A percentile compares a stretch with the other conserved stretches of the same genome.
Conservation (phyloP, 495 filamentous ascomycete species). For the Tuber umbilicatum region DNA sequence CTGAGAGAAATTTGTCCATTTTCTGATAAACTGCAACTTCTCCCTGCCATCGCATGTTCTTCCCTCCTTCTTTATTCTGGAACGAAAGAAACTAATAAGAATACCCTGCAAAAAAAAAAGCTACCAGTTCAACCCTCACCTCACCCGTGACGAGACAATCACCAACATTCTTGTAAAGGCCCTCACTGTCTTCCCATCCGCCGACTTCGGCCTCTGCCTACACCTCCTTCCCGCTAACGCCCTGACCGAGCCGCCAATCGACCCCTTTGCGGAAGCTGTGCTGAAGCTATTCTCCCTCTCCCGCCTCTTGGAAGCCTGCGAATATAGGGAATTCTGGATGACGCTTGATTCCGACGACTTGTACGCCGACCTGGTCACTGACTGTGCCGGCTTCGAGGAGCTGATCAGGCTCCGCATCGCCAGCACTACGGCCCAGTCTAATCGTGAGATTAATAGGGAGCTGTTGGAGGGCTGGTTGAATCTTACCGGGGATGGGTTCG, state of each 20-base stretch:
- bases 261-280: slow-evolving; percentile 70
- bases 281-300: slow-evolving; percentile 78
- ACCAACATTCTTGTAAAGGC: slow-evolving; percentile 99
- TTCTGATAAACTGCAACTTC: slow-evolving; percentile 12
- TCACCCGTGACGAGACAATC: slow-evolving; percentile 88
- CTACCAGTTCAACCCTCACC: slow-evolving; percentile 99
- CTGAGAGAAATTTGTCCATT: slow-evolving; percentile 27
- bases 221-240: slow-evolving; percentile 80
- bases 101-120: slow-evolving; percentile 46
- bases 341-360: slow-evolving; percentile 89
- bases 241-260: slow-evolving; percentile 51
- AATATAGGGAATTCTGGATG: slow-evolving; percentile 88
- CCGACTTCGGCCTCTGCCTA: slow-evolving; percentile 88
- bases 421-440: slow-evolving; percentile 77
- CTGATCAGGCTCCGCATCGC: slow-evolving; percentile 88
- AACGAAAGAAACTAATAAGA: neutral
- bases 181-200: slow-evolving; percentile 91
- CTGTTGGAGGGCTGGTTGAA: slow-evolving; percentile 85
- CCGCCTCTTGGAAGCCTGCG: slow-evolving; percentile 73
- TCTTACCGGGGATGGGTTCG: slow-evolving; percentile 62
- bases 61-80: neutral
- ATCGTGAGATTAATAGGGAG: slow-evolving; percentile 68
- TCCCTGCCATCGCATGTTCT: slow-evolving; percentile 7
- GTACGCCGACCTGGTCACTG: slow-evolving; percentile 90
- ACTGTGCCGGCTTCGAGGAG: slow-evolving; percentile 94